Evolutionary conservation across 2,329 filamentous ascomycete species (phyloP), one percentile per base, ranked within the genome.

Genomic region (Akanthomyces uredinophilus): DNA sequence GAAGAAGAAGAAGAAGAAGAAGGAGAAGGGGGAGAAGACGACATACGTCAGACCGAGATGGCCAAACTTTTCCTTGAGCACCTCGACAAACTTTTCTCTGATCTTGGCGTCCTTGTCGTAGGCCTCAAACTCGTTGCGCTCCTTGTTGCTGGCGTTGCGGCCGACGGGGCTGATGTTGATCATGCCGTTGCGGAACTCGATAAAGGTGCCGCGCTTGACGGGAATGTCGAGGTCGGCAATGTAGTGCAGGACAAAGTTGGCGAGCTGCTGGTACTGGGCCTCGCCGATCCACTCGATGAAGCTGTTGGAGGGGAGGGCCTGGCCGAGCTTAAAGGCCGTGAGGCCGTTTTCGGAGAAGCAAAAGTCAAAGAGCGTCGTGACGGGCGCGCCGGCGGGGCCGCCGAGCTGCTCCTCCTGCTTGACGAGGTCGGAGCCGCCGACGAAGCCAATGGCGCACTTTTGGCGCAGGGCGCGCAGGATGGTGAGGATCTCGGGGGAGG

Each of bases 401-500:
- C 92, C 92, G 65, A 98, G 85, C 80, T 98, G 94, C 78, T 98
- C 95, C 78, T 98, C 92, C 79, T 98, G 95, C 82, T 99, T 98
- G 74, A 77, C 79, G 65, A 96, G 85, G 82, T 98, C 90, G 70
- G 90, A 95, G 74, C 95, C 95, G 71, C 95, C 95, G 65, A 98
- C 93, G 79, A 87, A 96, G 69, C 92, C 93, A 71, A 96, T 92
- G 70, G 92, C 90, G 72, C 90, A 89, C 76, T 95, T 92, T 74
- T 95, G 84, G 68, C 95, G 91, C 69, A 98, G 87, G 57, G 82
- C 81, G 53, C 88, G 83, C 71, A 98, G 91, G 66, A 94, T 81
- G 66, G 85, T 77, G 67, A 96, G 88, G 83, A 96, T 95, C 75
- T 96, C 90, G 61, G 90, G 87, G 43, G 87, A 86, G 69, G 86